These are phyloP conservation scores for Lactifluus rugatus DNA, from an alignment of 768 basidiomycete genomes.

Conservation along the genomic window DNA sequence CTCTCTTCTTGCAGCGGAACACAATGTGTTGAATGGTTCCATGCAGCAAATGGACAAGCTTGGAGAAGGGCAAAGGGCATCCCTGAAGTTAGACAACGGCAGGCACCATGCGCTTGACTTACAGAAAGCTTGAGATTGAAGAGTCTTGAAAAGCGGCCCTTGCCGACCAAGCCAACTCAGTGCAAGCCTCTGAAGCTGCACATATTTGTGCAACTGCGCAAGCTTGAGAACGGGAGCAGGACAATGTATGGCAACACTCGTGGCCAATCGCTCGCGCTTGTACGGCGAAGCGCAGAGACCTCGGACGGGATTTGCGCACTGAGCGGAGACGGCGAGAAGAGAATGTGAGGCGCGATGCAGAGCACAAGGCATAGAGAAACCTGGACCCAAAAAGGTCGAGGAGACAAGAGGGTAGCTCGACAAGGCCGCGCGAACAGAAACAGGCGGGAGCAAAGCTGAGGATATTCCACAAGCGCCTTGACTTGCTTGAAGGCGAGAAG, in stretches of 20 bases:
- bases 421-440: slow-evolving; percentile 44
- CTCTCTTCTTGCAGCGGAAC: slow-evolving; percentile 53
- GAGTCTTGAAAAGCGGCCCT: slow-evolving; percentile 59
- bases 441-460: slow-evolving; percentile 58
- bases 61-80: slow-evolving; percentile 48
- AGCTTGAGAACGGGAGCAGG: slow-evolving; percentile 52
- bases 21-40: slow-evolving; percentile 32
- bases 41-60: slow-evolving; percentile 52
- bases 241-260: slow-evolving; percentile 56
- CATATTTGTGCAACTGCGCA: slow-evolving; percentile 40
- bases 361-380: slow-evolving; percentile 40
- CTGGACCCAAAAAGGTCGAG: slow-evolving; percentile 26
- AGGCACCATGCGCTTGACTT: slow-evolving; percentile 67
- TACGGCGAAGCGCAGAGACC: too few species aligned
- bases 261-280: slow-evolving; percentile 41
- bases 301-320: slow-evolving; percentile 50
- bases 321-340: slow-evolving; percentile 59
- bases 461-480: slow-evolving; percentile 29
- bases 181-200: slow-evolving; percentile 56
- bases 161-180: slow-evolving; percentile 49
- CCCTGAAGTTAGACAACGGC: slow-evolving; percentile 59
- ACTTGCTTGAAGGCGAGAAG: slow-evolving; percentile 24
- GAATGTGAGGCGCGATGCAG: slow-evolving; percentile 36
- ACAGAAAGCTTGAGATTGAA: slow-evolving; percentile 60
- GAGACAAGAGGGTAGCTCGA: background rate